Evolutionary conservation across 306 rosid species (phyloP).

Genomic region (Ceratonia siliqua): DNA sequence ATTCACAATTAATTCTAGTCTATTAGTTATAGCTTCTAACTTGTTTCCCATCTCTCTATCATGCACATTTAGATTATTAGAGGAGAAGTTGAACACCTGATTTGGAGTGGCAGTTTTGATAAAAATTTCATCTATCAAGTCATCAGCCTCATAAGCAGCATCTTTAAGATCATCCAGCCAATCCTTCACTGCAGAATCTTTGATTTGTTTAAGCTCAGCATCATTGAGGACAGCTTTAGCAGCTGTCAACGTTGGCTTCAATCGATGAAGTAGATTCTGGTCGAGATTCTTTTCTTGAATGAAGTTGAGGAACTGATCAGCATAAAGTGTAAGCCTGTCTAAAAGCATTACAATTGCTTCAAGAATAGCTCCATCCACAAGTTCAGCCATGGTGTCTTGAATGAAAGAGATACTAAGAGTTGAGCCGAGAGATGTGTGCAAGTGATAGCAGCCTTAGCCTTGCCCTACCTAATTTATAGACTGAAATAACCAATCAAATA

Average conservation of each 20-base stretch:
- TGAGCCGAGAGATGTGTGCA: not conserved
- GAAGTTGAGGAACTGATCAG: not conserved
- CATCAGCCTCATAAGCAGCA: not conserved
- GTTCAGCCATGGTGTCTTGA: conserved; percentile 12
- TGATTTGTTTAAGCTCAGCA: conserved; percentile 36
- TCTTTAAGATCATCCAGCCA: conserved; percentile 29
- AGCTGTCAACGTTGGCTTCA: not conserved
- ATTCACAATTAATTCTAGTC: not conserved
- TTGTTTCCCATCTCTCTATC: not conserved
- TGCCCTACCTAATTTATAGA: too few species aligned
- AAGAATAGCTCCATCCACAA: conserved; percentile 27
- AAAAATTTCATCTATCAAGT: conserved; percentile 29
- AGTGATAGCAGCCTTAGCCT: too few species aligned
- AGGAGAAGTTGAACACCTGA: not conserved
- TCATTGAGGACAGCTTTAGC: conserved; percentile 20
- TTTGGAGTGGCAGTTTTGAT: not conserved
- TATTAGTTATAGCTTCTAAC: not conserved
- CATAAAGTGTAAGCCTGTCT: conserved; percentile 12
- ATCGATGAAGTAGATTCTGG: not conserved
- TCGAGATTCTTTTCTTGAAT: conserved; percentile 8
- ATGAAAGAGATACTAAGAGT: not conserved
- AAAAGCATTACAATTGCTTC: not conserved
- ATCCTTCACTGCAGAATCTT: not conserved
- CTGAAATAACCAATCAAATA: too few species aligned
- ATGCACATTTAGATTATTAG: not conserved